Base-by-base conservation (phyloP, 2,329 filamentous ascomycete species). In the Aureobasidium subglaciale region DNA sequence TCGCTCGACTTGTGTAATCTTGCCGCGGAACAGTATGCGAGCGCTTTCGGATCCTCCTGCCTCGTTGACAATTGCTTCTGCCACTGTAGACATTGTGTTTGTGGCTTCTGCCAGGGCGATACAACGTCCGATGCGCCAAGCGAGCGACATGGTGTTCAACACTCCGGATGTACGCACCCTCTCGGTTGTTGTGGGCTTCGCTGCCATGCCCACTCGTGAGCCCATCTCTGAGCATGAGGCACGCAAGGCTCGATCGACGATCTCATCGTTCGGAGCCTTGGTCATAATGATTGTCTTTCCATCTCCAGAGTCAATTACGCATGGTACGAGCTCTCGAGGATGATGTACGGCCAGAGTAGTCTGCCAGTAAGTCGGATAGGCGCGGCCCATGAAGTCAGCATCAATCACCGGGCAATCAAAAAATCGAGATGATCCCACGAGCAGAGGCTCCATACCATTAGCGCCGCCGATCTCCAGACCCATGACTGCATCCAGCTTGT, bases 381-480 rank as follows among this genome's bases (percentile, higher is more conserved):
- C 74, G 32, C 73, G 65, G 4, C 73, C 73, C 73, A 77, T 76
- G 61, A 67, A 73, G 57, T 76, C 74, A 2, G 66, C 73, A 56
- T 77, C 74, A 13, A 76, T 65, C 6, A 71, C 69, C 8, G 73
- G 70, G 42, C 67, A 34, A 57, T 74, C 59, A 65, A 83, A 77
- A 58, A 78, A 75, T 1, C 70, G 70, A 52, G 75, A 77, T 0
- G 78, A 77, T 5, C 81, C 81, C 4, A 83, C 67, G 4, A 82
- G 73, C 67, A 85, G 71, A 8, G 78, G 76, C 59, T 82, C 77
- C 8, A 85, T 70, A 0, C 83, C 83, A 59, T 87, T 87, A 4
- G 77, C 78, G 6, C 84, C 84, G n/a, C 84, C 84, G 54, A 87
- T 84, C 62, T 87, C 84, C 10, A 85, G 66, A 1, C 80, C 76